These are phyloP conservation scores for Sungouiozyma ichnusensis DNA, from an alignment of 805 yeast species.

Conservation along the genomic window DNA sequence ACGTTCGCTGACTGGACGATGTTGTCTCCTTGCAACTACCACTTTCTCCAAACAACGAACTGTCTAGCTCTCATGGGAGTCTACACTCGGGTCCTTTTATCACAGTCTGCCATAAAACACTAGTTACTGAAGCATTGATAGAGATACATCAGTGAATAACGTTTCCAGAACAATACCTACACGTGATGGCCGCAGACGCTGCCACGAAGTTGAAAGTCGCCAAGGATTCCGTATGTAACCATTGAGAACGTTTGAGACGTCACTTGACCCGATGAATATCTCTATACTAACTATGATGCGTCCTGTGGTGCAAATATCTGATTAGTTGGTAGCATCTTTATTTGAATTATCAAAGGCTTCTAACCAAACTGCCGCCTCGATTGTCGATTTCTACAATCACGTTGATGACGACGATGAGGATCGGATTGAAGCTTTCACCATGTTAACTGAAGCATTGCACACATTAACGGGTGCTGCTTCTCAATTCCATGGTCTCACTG, in stretches of 20 bases:
- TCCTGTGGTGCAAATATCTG: background rate
- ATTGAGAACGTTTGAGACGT: no score
- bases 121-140: no score
- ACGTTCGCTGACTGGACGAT: background rate
- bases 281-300: background rate
- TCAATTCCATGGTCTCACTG: constrained; percentile 22
- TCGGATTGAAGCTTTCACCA: constrained; percentile 35
- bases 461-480: constrained; percentile 31
- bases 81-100: background rate
- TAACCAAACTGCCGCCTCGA: constrained; percentile 69
- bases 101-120: background rate
- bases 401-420: constrained; percentile 38
- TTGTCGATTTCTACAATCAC: constrained; percentile 63
- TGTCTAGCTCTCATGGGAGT: background rate
- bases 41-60: background rate
- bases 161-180: background rate
- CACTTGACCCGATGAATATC: background rate
- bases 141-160: background rate
- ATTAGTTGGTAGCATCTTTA: constrained; percentile 61
- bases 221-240: constrained; percentile 30
- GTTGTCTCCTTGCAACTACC: background rate
- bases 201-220: constrained; percentile 28
- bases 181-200: constrained; percentile 23
- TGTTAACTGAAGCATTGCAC: constrained; percentile 34
- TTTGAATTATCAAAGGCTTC: constrained; percentile 83